Evolutionary conservation across 208 protist genomes (phyloP).

Genomic region (Phytomonas sp.): DNA sequence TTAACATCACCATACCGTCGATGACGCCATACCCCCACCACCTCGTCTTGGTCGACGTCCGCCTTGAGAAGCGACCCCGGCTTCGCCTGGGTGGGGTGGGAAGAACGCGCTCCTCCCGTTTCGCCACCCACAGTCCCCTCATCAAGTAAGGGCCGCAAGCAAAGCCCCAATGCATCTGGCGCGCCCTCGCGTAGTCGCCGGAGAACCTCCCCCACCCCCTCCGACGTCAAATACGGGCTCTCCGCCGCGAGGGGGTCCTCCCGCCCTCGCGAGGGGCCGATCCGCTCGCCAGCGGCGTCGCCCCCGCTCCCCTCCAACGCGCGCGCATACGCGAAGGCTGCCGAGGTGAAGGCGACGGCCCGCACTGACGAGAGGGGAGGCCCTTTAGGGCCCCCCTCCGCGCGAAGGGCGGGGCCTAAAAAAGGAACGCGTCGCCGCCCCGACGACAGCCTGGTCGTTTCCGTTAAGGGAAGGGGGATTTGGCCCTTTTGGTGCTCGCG

Average conservation of each 20-base stretch:
- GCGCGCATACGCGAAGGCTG: background rate
- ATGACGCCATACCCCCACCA: slow-evolving; percentile 45
- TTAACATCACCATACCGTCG: slow-evolving; percentile 11
- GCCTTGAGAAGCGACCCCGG: slow-evolving; percentile 30
- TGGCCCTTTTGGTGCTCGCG: background rate
- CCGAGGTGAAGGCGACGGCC: background rate
- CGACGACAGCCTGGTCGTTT: background rate
- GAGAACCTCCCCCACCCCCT: background rate
- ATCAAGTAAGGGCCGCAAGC: background rate
- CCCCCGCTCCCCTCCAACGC: background rate
- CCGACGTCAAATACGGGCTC: background rate
- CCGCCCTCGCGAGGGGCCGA: background rate
- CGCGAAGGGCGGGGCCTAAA: background rate
- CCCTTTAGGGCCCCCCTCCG: background rate
- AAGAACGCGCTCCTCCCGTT: background rate
- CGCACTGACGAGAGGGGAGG: background rate
- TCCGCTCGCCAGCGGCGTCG: background rate
- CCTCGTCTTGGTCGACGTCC: slow-evolving; percentile 46
- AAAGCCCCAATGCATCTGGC: background rate
- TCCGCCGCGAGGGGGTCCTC: no score
- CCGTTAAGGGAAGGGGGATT: background rate
- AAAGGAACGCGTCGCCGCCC: no score
- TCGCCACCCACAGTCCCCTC: background rate
- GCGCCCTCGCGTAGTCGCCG: background rate
- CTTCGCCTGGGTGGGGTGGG: background rate